Base-by-base conservation (phyloP, 768 basidiomycete species). In the Multifurca ochricompacta region DNA sequence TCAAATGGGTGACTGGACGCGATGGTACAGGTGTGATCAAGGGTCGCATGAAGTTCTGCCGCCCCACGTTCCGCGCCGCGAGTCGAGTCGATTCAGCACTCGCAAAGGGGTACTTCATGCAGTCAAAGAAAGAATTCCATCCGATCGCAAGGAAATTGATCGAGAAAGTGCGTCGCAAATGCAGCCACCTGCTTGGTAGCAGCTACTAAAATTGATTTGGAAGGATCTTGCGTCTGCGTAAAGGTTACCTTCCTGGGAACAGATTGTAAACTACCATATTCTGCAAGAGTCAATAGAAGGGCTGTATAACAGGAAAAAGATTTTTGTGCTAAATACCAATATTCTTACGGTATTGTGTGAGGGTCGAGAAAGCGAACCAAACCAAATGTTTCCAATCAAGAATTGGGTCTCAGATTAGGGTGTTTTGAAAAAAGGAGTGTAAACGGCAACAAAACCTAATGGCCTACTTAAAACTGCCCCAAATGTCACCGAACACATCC, bases 1-100 rank as follows among this genome's bases (percentile, higher is more conserved):
- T 73, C 0, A 72, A 77, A 25, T 90, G 88, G 87, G 78, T 89
- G 19, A 76, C 81, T 13, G 87, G 83, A 2, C 70, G 61, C 16
- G 69, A 82, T 59, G 80, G 73, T 23, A 75, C 74, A 23, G 81
- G 78, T 1, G 69, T 78, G 25, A 70, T 91, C 52, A 85, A 87
- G 62, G 88, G 88, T 10, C 74, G 88, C 31, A 90, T 90, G 87
- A 90, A 91, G 65, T 89, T 89, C 71, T 90, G 88, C 67, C 69
- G 88, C 43, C 83, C 85, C 0, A 69, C 79, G 5, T 81, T 90
- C 64, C 69, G 78, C 32, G 78, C 71, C 0, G 76, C 81, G 18
- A 68, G 64, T 28, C 74, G 74, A 54, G 82, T 82, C 19, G 72
- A 90, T 62, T 63, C 65, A 43, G 62, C 63, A 32, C 67, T 87